phyloP scores from a whole-genome alignment of 169 alveolate species.

The Condylostoma magnum region DNA sequence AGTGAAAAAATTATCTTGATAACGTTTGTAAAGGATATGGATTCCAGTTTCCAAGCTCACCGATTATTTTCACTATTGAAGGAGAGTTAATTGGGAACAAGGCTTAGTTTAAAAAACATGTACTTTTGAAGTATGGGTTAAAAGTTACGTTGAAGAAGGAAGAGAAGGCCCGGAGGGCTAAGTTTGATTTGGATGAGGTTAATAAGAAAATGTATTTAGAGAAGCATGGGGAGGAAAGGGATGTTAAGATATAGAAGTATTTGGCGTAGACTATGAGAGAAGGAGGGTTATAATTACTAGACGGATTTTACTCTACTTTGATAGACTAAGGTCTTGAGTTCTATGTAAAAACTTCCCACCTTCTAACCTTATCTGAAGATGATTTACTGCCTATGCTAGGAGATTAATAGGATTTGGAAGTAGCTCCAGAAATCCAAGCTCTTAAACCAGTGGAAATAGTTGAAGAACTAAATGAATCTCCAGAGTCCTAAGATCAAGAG shows the following conservation, averaged over 20 bases:
- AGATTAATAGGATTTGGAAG: background rate
- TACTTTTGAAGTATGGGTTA: constrained; percentile 25
- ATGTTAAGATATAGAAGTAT: background rate
- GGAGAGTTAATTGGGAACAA: constrained; percentile 45
- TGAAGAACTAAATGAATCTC: background rate
- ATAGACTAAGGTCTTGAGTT: background rate
- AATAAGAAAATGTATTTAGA: background rate
- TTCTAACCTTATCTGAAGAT: background rate
- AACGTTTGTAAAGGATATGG: constrained; percentile 35
- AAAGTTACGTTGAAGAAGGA: background rate
- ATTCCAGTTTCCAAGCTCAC: constrained; percentile 26
- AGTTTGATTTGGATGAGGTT: background rate
- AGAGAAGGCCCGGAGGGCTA: background rate
- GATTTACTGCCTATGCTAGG: background rate
- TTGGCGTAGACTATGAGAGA: background rate
- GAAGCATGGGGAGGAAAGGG: background rate
- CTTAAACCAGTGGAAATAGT: background rate
- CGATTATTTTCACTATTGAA: constrained; percentile 40
- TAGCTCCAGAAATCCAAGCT: background rate
- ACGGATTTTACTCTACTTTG: background rate
- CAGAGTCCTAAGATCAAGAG: background rate
- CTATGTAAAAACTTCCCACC: background rate
- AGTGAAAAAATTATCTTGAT: constrained; percentile 34
- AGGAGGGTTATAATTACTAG: background rate
- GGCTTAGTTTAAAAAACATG: constrained; percentile 29